Evolutionary conservation across 2,329 filamentous ascomycete genomes (phyloP).

Genomic region (Arthrocladium fulminans): DNA sequence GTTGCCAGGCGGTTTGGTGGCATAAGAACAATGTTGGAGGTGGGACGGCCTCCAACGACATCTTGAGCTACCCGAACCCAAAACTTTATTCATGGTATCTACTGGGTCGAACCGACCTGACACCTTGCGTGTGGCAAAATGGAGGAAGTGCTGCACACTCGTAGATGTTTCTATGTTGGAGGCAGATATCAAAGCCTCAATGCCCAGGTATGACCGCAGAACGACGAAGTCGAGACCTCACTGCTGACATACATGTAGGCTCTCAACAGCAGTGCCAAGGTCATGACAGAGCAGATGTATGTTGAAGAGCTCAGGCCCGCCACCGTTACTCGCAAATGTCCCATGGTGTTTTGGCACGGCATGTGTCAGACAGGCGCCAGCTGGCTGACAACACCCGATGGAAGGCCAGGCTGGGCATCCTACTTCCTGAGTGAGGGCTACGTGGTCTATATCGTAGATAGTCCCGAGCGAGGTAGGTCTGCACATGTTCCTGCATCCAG

Average conservation of each 20-base stretch:
- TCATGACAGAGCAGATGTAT: constrained; percentile 29
- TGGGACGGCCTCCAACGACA: no score
- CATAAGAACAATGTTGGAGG: no score
- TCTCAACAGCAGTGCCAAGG: constrained; percentile 11
- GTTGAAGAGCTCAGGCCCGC: constrained; percentile 28
- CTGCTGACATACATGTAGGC: background rate
- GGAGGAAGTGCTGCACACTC: constrained; percentile 8
- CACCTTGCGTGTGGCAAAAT: no score
- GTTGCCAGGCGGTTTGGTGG: no score
- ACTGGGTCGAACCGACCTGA: no score
- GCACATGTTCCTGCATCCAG: constrained; percentile 21
- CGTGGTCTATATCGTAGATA: constrained; percentile 38
- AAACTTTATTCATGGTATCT: no score
- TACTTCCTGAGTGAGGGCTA: constrained; percentile 40
- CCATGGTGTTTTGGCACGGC: constrained; percentile 29
- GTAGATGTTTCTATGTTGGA: constrained; percentile 27
- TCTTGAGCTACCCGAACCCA: no score
- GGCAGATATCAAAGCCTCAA: constrained; percentile 22
- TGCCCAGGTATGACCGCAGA: constrained; percentile 5
- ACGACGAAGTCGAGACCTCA: background rate
- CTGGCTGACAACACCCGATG: constrained; percentile 43
- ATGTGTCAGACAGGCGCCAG: constrained; percentile 21
- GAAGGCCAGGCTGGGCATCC: constrained; percentile 39
- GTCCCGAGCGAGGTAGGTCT: constrained; percentile 31
- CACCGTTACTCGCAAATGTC: constrained; percentile 21